Base-by-base conservation (phyloP, 2,329 filamentous ascomycete genomes). In the Fusarium avenaceum region DNA sequence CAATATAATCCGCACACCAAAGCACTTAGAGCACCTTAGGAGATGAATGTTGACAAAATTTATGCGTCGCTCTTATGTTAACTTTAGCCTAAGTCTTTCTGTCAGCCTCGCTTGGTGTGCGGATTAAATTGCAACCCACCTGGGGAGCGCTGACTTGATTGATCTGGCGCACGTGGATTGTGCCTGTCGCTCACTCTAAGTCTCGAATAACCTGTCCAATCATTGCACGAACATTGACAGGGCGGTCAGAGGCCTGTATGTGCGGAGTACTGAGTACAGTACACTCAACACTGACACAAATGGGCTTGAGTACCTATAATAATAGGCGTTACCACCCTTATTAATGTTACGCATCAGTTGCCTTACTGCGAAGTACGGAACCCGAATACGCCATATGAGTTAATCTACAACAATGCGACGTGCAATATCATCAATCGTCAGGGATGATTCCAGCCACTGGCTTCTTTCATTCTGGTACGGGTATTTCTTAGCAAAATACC, bases 151-250 rank as follows among this genome's bases (percentile, higher is more conserved):
- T 38, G 35, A n/a, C 17, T 50, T 32, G 24, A 47, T 46, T 65
- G 54, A 67, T 60, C 67, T 65, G 32, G 45, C 50, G 46, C 67
- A 70, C 67, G 67, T 70, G 67, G 67, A 66, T 33, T 30, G 66
- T 69, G 38, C 66, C 66, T 69, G 65, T 63, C 61, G 42, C 45
- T 69, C 66, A 51, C 48, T 39, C 51, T 28, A 19, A 62, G 51
- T 69, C 48, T 35, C 47, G 39, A 19, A 43, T 44, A n/a, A 40
- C 24, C 35, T 39, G 53, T 28, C 67, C 63, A 67, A 69, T 69
- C 56, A 45, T 44, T 48, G 44, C 22, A 47, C 35, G n/a, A 32
- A 42, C 28, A 53, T 43, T 63, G 17, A 43, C 28, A 69, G 54
- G 66, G 66, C 67, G 67, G 66, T 70, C 62, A 70, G 66, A 69